phyloP scores from a whole-genome alignment of 768 basidiomycete species.

The Steccherinum ochraceum region DNA sequence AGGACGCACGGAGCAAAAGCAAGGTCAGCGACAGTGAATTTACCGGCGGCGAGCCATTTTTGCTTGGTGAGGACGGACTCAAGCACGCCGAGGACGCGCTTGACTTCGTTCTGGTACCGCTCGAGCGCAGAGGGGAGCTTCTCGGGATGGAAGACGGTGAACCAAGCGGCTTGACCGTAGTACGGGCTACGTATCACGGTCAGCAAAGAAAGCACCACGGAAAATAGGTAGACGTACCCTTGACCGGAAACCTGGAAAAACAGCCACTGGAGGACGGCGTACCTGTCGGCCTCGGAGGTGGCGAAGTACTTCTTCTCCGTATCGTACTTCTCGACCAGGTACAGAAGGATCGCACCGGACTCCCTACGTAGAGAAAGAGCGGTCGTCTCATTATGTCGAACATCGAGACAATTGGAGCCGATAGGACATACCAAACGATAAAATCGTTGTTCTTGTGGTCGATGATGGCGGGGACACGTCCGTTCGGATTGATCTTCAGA shows the following conservation, averaged over 20 bases:
- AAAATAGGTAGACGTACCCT: constrained; percentile 3
- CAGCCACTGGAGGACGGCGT: constrained; percentile 29
- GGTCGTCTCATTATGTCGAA: no score
- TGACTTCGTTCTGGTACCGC: constrained; percentile 16
- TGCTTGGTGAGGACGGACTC: no score
- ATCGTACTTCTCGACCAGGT: constrained; percentile 35
- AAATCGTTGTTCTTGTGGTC: no score
- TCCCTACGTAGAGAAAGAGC: no score
- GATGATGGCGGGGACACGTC: no score
- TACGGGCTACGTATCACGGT: constrained; percentile 11
- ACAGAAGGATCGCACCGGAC: constrained; percentile 36
- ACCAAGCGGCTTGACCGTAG: constrained; percentile 23
- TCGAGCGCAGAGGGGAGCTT: constrained; percentile 12
- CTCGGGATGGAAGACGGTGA: constrained; percentile 13
- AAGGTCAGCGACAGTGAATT: no score
- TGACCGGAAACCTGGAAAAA: no score
- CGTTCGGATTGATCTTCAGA: constrained; percentile 21
- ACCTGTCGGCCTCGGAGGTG: no score
- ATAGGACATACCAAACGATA: constrained; percentile 29
- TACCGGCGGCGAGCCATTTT: no score
- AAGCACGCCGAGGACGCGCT: no score
- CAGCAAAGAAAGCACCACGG: background rate
- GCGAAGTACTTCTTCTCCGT: constrained; percentile 28
- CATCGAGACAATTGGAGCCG: constrained; percentile 25
- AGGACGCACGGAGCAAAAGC: no score